Evolutionary conservation across 805 yeast species (phyloP), one percentile per base, ranked within the genome.

Genomic region (Candida suzukii): DNA sequence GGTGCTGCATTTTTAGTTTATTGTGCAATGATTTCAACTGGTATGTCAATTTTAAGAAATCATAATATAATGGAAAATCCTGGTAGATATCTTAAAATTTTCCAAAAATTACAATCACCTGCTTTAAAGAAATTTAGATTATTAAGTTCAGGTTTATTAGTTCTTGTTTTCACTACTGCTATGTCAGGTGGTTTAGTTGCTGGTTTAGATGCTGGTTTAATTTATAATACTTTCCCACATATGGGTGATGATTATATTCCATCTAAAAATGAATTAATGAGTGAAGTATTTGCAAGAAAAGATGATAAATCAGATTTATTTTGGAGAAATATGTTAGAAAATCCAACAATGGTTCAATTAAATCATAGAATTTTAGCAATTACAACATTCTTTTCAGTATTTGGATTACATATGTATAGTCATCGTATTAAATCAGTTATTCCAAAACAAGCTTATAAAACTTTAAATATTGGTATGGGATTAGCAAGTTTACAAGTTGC

Each of bases 161-260:
- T 69, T 2, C 64, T 91, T 40, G 83, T 91, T 1, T 91, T 88
- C 52, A 44, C 83, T 32, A 93, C 99, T 17, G 96, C 97, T 16
- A 84, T 93, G 95, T 78, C 95, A 11, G 99, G 99, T 46, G 97
- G 96, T 14, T 78, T 93, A 72, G 99, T 93, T 35, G 99, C 99
- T 14, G 99, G 99, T 9, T 70, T 93, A 41, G 99, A 93, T 64
- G 99, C 99, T 3, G 99, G 99, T 38, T 70, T 90, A 63, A 88
- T 93, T 50, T 93, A 93, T 64, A 93, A 93, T 63, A 83, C 95
- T 4, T 93, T 88, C 74, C 99, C 99, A 26, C 85, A 82, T 53
- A 93, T 93, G 99, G 98, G 98, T 33, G 87, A 87, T 39, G 76
- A 75, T 32, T 73, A 75, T 66, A 48, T 84, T 30, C 99, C 99